These are phyloP conservation scores for Dillenia suffruticosa DNA, from an alignment of 164 flowering plant species.

Conservation along the genomic window DNA sequence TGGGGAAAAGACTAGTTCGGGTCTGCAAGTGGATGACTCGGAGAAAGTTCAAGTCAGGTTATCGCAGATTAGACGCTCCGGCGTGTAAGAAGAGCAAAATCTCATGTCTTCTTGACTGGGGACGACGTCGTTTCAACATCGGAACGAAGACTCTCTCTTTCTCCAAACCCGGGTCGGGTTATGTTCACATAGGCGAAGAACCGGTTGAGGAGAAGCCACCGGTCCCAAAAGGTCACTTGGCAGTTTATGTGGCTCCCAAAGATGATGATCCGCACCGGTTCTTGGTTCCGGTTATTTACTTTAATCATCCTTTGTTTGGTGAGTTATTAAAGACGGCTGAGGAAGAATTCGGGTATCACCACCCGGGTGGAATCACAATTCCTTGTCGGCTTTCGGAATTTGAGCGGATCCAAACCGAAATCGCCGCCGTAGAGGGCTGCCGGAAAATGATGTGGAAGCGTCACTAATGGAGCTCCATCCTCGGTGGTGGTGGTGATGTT, in stretches of 20 bases:
- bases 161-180: constrained; percentile 17
- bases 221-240: constrained; percentile 81
- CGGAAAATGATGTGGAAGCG: constrained; percentile 31
- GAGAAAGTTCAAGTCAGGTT: constrained; percentile 9
- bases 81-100: constrained; percentile 16
- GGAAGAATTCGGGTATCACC: constrained; percentile 63
- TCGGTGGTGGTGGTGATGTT: neutral
- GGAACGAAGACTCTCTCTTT: constrained; percentile 35
- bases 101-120: constrained; percentile 47
- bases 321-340: constrained; percentile 70
- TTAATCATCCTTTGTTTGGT: constrained; percentile 83
- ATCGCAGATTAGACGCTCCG: constrained; percentile 9
- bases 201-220: constrained; percentile 16
- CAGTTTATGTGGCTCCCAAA: constrained; percentile 78
- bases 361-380: constrained; percentile 73
- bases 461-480: neutral
- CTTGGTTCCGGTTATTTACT: constrained; percentile 78
- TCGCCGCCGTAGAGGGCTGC: constrained; percentile 40
- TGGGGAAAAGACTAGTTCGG: constrained; percentile 32
- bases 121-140: constrained; percentile 28
- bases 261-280: constrained; percentile 57
- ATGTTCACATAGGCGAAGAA: constrained; percentile 26
- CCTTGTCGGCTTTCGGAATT: constrained; percentile 77
- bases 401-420: constrained; percentile 57
- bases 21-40: constrained; percentile 31